These are phyloP conservation scores for Fomitopsis schrenkii DNA, from an alignment of 1,284 basidiomycete genomes.

Conservation along the genomic window DNA sequence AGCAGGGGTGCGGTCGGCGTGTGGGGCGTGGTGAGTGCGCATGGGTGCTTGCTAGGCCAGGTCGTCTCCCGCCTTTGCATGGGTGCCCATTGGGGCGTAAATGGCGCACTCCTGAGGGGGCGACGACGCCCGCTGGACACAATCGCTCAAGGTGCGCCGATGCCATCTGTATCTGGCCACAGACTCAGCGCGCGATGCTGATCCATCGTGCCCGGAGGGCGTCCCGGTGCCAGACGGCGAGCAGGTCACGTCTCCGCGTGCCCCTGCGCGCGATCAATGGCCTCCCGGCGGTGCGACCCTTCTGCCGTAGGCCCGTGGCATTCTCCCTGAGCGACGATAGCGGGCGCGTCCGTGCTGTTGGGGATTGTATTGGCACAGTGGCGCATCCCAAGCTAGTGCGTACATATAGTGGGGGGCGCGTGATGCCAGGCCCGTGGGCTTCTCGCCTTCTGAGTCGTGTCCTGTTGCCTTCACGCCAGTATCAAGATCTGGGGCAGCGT, in stretches of 20 bases:
- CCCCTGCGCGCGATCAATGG: background rate
- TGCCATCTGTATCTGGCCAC: background rate
- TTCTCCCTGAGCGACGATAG: background rate
- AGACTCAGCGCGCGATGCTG: background rate
- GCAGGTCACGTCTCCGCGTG: background rate
- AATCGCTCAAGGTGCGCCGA: background rate
- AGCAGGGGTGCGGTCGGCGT: background rate
- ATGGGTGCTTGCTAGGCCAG: background rate
- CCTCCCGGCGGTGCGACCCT: background rate
- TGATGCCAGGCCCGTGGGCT: background rate
- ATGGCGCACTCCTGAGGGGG: background rate
- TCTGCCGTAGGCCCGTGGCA: background rate
- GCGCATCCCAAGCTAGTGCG: background rate
- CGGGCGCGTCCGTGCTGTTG: background rate
- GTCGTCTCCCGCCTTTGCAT: background rate
- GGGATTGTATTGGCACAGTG: background rate
- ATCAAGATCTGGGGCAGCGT: conserved; percentile 1
- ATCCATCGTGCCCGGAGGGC: background rate
- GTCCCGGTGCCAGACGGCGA: background rate
- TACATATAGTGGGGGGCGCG: background rate
- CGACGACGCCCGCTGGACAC: background rate
- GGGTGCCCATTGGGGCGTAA: no score
- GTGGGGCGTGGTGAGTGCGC: background rate
- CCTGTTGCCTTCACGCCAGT: background rate
- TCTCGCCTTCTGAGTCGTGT: background rate